Conservation (phyloP, 768 basidiomycete genomes). For the Psilocybe azurescens region DNA sequence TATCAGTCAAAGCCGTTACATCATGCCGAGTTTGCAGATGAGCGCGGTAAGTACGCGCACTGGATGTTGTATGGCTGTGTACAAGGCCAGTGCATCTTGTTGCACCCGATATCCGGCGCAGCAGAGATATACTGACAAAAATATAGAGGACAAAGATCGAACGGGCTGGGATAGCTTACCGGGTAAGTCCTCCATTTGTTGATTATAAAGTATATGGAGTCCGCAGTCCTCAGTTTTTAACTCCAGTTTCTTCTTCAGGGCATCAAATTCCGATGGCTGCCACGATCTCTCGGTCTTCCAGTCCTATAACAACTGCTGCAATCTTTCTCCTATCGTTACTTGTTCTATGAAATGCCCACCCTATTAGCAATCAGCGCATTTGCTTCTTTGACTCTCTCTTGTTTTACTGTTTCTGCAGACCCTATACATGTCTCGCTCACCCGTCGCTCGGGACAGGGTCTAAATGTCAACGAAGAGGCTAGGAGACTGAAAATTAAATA, state of each 20-base stretch:
- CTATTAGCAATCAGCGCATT: constrained; percentile 15
- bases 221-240: neutral
- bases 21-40: too few species aligned
- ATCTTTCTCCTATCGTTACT: neutral
- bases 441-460: constrained; percentile 36
- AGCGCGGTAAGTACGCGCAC: too few species aligned
- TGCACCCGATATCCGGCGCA: neutral
- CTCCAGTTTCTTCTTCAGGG: neutral
- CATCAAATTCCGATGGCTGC: neutral
- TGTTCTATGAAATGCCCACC: neutral
- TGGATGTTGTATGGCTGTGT: neutral
- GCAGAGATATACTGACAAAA: neutral
- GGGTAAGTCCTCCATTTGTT: neutral
- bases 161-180: neutral
- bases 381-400: constrained; percentile 32
- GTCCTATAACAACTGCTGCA: neutral
- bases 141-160: neutral
- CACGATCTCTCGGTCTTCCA: too few species aligned
- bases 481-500: constrained; percentile 56
- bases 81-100: neutral
- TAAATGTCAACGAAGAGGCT: constrained; percentile 44
- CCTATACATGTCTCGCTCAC: constrained; percentile 53
- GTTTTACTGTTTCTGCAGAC: constrained; percentile 35
- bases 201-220: neutral
- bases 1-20: too few species aligned